These are phyloP conservation scores for Stagonosporopsis rhizophila DNA, from an alignment of 2,329 filamentous ascomycete genomes.

Conservation along the genomic window DNA sequence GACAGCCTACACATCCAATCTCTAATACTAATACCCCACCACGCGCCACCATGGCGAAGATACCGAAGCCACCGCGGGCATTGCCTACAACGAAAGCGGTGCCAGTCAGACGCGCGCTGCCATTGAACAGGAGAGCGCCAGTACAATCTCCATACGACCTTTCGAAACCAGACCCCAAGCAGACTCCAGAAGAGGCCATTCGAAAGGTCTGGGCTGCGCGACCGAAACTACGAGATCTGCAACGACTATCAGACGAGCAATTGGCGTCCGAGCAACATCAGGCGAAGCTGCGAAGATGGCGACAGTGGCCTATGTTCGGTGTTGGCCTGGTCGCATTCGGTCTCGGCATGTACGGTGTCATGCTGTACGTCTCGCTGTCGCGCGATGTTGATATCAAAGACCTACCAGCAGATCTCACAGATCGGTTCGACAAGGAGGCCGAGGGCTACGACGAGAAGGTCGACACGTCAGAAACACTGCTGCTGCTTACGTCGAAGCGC, in stretches of 20 bases:
- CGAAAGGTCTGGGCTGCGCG: slow-evolving; percentile 36
- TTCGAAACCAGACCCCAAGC: slow-evolving; percentile 20
- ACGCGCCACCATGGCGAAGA: slow-evolving; percentile 39
- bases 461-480: slow-evolving; percentile 52
- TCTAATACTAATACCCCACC: background rate
- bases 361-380: slow-evolving; percentile 46
- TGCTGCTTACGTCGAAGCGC: slow-evolving; percentile 51
- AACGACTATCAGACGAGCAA: slow-evolving; percentile 39
- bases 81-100: slow-evolving; percentile 30
- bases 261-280: slow-evolving; percentile 34
- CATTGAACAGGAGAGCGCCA: slow-evolving; percentile 27
- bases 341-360: slow-evolving; percentile 51
- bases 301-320: slow-evolving; percentile 44
- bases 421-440: slow-evolving; percentile 56
- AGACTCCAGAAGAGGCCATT: slow-evolving; percentile 26
- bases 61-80: slow-evolving; percentile 38
- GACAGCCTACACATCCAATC: background rate
- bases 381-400: slow-evolving; percentile 30
- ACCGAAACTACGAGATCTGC: slow-evolving; percentile 34
- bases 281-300: slow-evolving; percentile 39
- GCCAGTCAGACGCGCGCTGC: slow-evolving; percentile 27
- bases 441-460: slow-evolving; percentile 57
- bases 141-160: slow-evolving; percentile 20
- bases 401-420: slow-evolving; percentile 52
- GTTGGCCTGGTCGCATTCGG: slow-evolving; percentile 46